Percentiles rank a stretch among this genome's conserved stretches.
phyloP scores from a whole-genome alignment of 2,329 filamentous ascomycete species.

The Fusarium sp. region DNA sequence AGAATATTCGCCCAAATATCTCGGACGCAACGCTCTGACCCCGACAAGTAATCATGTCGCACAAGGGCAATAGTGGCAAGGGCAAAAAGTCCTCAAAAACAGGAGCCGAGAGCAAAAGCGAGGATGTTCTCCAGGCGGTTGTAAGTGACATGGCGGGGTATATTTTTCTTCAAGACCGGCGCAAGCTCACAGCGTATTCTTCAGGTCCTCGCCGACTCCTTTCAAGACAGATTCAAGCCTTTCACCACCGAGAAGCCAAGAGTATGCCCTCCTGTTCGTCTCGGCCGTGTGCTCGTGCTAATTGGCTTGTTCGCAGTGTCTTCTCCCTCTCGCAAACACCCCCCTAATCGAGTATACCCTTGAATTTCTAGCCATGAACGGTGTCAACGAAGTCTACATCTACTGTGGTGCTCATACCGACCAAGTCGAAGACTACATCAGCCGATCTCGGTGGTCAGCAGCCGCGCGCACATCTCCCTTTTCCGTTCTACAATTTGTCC shows the following conservation, averaged over 20 bases:
- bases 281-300: slow-evolving; percentile 12
- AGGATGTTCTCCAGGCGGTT: slow-evolving; percentile 66
- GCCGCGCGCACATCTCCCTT: slow-evolving; percentile 70
- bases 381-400: slow-evolving; percentile 92
- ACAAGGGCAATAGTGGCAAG: slow-evolving; percentile 56
- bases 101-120: slow-evolving; percentile 62
- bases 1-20: slow-evolving; percentile 15
- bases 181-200: slow-evolving; percentile 30
- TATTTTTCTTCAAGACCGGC: slow-evolving; percentile 9
- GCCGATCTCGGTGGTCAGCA: slow-evolving; percentile 76
- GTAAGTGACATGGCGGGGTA: slow-evolving; percentile 52
- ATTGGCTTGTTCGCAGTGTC: slow-evolving; percentile 68
- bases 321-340: slow-evolving; percentile 90
- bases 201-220: slow-evolving; percentile 90
- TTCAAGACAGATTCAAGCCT: slow-evolving; percentile 88
- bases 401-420: slow-evolving; percentile 90
- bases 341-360: slow-evolving; percentile 97
- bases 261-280: slow-evolving; percentile 58
- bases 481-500: slow-evolving; percentile 81
- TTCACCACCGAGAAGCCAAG: slow-evolving; percentile 89
- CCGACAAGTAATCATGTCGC: slow-evolving; percentile 51
- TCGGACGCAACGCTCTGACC: slow-evolving; percentile 19
- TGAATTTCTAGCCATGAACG: slow-evolving; percentile 93
- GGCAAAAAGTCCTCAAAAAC: slow-evolving; percentile 62
- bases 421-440: slow-evolving; percentile 86